phyloP scores from a whole-genome alignment of 345 rosid species.

The Lepidium sativum region DNA sequence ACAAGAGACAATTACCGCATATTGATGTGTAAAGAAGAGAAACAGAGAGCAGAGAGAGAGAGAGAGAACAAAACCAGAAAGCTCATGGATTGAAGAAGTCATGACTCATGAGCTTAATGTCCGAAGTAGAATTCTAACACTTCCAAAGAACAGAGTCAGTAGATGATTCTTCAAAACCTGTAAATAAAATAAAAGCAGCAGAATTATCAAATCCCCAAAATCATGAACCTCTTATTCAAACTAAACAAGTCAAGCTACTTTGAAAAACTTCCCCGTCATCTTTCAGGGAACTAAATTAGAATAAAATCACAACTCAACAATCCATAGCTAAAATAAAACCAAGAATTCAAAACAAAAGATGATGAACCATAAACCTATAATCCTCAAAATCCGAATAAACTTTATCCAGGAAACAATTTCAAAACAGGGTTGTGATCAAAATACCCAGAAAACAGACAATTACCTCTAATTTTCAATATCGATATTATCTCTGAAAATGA shows the following conservation, averaged over 20 bases:
- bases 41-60: not conserved
- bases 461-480: not conserved
- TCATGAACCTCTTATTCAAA: not conserved
- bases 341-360: not conserved
- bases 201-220: not conserved
- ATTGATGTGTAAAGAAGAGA: not conserved
- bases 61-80: constrained; percentile 12
- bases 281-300: not conserved
- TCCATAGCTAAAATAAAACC: not conserved
- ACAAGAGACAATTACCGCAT: not conserved
- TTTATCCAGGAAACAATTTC: not conserved
- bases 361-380: not conserved
- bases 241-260: not conserved
- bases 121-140: not conserved
- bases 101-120: constrained; percentile 16
- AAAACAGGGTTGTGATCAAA: not conserved
- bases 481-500: not conserved
- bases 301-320: not conserved
- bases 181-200: not conserved
- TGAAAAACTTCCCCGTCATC: not conserved
- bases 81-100: constrained; percentile 26
- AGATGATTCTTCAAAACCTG: not conserved
- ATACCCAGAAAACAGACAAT: not conserved
- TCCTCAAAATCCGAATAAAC: not conserved
- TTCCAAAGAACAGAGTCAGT: constrained; percentile 2